phyloP scores from a whole-genome alignment of 306 rosid genomes.

The Rosa chinensis region DNA sequence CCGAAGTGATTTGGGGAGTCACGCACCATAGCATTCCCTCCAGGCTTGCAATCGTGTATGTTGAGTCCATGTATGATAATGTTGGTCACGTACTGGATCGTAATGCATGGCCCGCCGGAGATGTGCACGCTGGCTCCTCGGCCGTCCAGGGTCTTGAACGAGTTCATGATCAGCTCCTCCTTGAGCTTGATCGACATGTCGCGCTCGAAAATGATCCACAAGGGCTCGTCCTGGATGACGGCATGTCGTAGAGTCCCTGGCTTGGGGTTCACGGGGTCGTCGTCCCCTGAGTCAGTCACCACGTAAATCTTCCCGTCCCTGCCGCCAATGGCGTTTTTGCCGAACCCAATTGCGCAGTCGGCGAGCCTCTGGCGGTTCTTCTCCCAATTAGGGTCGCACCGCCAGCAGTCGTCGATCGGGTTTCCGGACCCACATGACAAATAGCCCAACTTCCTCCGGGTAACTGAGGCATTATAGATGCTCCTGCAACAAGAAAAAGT shows the following conservation, averaged over 20 bases:
- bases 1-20: constrained; percentile 80
- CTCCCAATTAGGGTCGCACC: constrained; percentile 88
- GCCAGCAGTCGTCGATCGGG: constrained; percentile 98
- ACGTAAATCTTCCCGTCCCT: constrained; percentile 70
- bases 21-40: constrained; percentile 88
- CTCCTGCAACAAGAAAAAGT: constrained; percentile 35
- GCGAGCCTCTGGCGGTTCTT: constrained; percentile 79
- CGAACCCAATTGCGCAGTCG: constrained; percentile 95
- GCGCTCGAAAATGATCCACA: constrained; percentile 85
- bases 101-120: constrained; percentile 96
- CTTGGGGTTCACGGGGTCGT: constrained; percentile 62
- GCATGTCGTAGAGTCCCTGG: constrained; percentile 91
- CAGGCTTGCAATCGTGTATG: constrained; percentile 85
- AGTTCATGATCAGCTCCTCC: constrained; percentile 92
- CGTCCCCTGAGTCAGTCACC: constrained; percentile 72
- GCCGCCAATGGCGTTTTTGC: constrained; percentile 86
- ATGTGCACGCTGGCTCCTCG: constrained; percentile 93
- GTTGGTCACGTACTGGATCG: constrained; percentile 81
- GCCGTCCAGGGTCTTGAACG: constrained; percentile 90
- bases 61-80: constrained; percentile 76
- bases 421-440: constrained; percentile 84
- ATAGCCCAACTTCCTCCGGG: constrained; percentile 74
- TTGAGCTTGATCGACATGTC: constrained; percentile 87
- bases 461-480: constrained; percentile 53
- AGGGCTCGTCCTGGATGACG: constrained; percentile 86